phyloP scores from a whole-genome alignment of 2,329 filamentous ascomycete species.

The Phaeosphaeria sp. region DNA sequence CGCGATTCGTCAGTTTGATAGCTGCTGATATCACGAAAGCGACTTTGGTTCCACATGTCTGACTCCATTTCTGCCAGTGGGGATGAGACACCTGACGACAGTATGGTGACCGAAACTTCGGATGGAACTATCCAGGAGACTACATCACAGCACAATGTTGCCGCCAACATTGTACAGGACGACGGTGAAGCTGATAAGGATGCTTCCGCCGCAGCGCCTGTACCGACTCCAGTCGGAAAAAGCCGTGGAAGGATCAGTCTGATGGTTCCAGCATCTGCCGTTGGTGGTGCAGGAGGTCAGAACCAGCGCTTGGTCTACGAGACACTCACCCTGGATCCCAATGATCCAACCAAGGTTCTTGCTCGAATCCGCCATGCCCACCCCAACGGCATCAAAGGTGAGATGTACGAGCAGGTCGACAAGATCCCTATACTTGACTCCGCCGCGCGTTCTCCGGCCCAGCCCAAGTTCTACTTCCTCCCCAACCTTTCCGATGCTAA shows the following conservation, averaged over 20 bases:
- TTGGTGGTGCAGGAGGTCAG: not conserved
- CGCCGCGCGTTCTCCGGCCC: not conserved
- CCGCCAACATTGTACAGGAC: not conserved
- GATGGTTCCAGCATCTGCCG: not conserved
- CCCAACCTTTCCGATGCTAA: conserved; percentile 12
- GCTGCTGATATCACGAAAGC: not conserved
- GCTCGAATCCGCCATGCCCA: not conserved
- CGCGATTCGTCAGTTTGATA: not conserved
- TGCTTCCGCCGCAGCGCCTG: not conserved
- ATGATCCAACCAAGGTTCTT: not conserved
- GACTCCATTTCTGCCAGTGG: not conserved
- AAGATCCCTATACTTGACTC: not conserved
- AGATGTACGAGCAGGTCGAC: conserved; percentile 1
- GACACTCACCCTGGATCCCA: not conserved
- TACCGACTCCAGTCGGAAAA: not conserved
- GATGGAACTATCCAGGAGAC: not conserved
- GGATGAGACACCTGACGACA: too few relatives aligned
- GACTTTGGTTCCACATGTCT: too few relatives aligned
- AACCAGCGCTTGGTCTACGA: not conserved
- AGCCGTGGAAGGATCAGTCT: not conserved
- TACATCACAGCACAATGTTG: not conserved
- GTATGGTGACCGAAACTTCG: not conserved
- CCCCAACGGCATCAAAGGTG: not conserved
- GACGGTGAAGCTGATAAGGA: not conserved
- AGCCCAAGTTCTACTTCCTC: conserved; percentile 1